These are phyloP conservation scores for Gossypium schwendimanii DNA, from an alignment of 441 rosid genomes.

Conservation along the genomic window DNA sequence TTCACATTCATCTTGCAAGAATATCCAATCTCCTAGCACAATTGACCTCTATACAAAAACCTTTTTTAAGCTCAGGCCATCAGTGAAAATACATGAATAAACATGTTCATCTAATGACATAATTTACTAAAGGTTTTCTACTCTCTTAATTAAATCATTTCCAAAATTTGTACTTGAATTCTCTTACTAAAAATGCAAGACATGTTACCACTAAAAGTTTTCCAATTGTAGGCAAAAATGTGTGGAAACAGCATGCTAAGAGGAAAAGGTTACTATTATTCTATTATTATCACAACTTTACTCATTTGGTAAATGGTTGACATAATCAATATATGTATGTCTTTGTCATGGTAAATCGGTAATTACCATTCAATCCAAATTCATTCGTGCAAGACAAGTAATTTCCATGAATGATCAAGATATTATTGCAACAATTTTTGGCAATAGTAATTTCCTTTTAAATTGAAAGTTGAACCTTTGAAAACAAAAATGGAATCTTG, in stretches of 20 bases:
- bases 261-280: neutral
- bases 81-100: too few species aligned
- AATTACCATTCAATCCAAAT: neutral
- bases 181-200: too few species aligned
- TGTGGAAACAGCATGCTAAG: neutral
- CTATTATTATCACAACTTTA: neutral
- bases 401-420: neutral
- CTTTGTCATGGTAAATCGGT: neutral
- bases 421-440: neutral
- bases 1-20: too few species aligned
- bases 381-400: conserved; percentile 8
- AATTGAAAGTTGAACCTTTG: neutral
- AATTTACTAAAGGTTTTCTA: too few species aligned
- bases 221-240: neutral
- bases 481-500: neutral
- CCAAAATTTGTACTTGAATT: too few species aligned
- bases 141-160: too few species aligned
- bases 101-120: too few species aligned
- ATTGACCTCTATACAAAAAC: too few species aligned
- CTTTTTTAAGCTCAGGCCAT: too few species aligned
- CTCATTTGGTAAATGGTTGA: neutral
- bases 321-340: neutral
- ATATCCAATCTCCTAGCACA: too few species aligned
- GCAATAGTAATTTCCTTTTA: neutral
- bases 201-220: neutral